Conservation (phyloP, 2,329 filamentous ascomycete genomes). For the Neoarthrinium moseri region DNA sequence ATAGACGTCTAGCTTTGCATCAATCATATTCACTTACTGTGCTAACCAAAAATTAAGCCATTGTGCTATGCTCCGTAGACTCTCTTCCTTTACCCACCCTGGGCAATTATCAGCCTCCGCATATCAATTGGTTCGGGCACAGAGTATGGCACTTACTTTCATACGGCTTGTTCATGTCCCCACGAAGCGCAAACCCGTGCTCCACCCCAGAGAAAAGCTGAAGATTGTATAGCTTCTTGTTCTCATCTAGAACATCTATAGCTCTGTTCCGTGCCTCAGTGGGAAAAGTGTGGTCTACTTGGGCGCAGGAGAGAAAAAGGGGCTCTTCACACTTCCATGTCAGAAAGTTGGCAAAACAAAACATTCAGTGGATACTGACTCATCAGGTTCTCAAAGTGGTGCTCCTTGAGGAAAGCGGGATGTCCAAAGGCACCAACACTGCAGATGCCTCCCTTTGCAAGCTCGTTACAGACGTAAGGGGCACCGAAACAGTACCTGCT, state of each 20-base stretch:
- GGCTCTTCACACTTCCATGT: conserved; percentile 28
- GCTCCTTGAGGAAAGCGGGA: conserved; percentile 47
- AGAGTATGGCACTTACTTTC: conserved; percentile 25
- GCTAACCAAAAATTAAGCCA: conserved; percentile 29
- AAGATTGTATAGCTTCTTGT: conserved; percentile 54
- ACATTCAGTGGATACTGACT: conserved; percentile 21
- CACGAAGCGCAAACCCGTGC: conserved; percentile 64
- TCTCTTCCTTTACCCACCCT: conserved; percentile 32
- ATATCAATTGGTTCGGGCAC: too few species aligned
- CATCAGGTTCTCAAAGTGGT: conserved; percentile 38
- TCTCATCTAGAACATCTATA: conserved; percentile 38
- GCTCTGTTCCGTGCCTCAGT: conserved; percentile 35
- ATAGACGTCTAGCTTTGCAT: too few species aligned
- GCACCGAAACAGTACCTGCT: conserved; percentile 35
- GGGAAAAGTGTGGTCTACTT: conserved; percentile 43
- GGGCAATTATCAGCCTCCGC: neutral
- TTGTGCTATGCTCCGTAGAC: conserved; percentile 22
- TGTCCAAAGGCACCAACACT: conserved; percentile 49
- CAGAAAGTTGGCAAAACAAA: too few species aligned
- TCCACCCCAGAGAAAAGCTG: conserved; percentile 60
- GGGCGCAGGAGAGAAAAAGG: conserved; percentile 43
- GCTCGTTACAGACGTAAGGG: conserved; percentile 42
- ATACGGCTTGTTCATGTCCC: conserved; percentile 44
- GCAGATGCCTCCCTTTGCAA: conserved; percentile 32
- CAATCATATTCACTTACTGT: too few species aligned